Evolutionary conservation across 2,329 filamentous ascomycete species (phyloP), one percentile per base, ranked within the genome.

Genomic region (Stemphylium lycopersici): DNA sequence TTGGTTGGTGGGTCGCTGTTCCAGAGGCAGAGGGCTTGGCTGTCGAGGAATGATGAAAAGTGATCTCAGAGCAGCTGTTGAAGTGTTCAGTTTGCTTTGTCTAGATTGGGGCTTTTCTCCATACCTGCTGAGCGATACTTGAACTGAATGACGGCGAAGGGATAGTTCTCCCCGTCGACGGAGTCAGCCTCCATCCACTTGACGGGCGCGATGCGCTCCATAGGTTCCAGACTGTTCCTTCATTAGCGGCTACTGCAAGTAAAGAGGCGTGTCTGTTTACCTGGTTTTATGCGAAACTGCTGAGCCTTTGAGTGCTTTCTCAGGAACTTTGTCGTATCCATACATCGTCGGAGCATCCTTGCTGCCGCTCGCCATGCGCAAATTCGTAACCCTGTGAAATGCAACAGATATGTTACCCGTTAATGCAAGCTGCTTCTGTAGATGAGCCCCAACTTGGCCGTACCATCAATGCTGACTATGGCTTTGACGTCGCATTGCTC

Each of bases 31-130:
- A 29, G 68, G 70, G 15, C 54, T 61, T 1, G 65, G 66, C 3
- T 43, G 56, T 6, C 61, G 55, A 7, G 56, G 60, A 18, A 75
- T 60, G 12, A 76, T 61, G 15, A 52, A 34, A 6, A 74, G 61
- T 5, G 61, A 51, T 55, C 72, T 67, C 1, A 76, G 56, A 8
- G 55, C 48, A 37, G 42, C 56, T 56, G 16, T n/a, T 2, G 6
- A 5, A 8, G 6, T 34, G 12, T 47, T 12, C n/a, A 8, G 20
- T 15, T 22, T 18, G 13, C 2, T 16, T 20, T 22, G 12, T 20
- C 5, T 22, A 2, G n/a, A 12, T 4, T 24, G 20, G 7, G 6
- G 2, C 20, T 22, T 2, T 45, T 22, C 10, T 6, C 2, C 31
- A 3, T 39, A 60, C 59, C 38, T 6, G 46, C 22, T 3, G 61